Base-by-base conservation (phyloP, 805 yeast species). In the Lachancea sp. region DNA sequence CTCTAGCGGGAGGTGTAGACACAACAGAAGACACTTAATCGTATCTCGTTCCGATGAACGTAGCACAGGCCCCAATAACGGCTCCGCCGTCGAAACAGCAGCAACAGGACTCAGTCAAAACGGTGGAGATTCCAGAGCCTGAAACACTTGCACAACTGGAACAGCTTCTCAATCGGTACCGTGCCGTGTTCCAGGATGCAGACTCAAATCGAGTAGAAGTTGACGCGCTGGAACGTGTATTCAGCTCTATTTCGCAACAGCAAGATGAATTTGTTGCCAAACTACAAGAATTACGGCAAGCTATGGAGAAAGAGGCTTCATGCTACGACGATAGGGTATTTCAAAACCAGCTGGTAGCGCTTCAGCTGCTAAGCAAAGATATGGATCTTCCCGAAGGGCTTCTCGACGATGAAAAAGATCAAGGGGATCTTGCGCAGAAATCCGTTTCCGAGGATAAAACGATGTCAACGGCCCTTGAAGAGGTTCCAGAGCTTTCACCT, bases 301-400 rank as follows among this genome's bases (percentile, higher is more conserved):
- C 45, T 6, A 45, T 48, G 37, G 40, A 45, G 19, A 39, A 54
- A 18, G 54, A 48, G 16, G 25, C 25, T 8, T 57, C 61, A 41
- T 48, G 57, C 4, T 69, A 78, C 33, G 78, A 81, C 53, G 50
- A 65, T 5, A 70, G 65, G 2, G 55, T 79, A 13, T 63, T 85
- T 41, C 65, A 71, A 36, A 73, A 76, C 47, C 95, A 85, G 59
- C 59, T 85, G 17, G 62, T 77, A 15, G 82, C 82, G 0, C 71
- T 84, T 42, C 85, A 84, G 56, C 57, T 83, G 15, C 62, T 85
- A 34, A 75, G 87, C 2, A 77, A 72, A 52, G 87, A 84, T 59
- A 52, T 81, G 47, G 85, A 81, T 56, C 62, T 85, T 38, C 88
- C 91, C 0, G 72, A 69, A 27, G 55, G 67, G 3, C 57, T 82